Conservation (phyloP, 371 early-diverging fungal genomes). For the Apophysomyces sp. region DNA sequence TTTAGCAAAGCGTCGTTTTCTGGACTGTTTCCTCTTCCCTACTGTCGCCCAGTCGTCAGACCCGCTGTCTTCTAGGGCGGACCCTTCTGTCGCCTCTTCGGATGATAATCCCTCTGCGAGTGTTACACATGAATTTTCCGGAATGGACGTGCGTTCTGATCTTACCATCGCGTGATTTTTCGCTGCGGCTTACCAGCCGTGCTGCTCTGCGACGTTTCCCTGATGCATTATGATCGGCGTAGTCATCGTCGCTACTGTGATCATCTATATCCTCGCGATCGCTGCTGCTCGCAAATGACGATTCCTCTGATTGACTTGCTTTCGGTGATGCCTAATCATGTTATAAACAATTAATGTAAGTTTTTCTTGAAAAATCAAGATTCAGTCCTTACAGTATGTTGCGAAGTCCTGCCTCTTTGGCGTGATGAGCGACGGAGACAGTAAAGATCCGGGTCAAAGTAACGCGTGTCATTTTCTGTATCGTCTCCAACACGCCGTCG, state of each 20-base stretch:
- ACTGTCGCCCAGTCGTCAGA: constrained; percentile 10
- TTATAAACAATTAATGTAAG: not conserved
- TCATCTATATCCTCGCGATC: constrained; percentile 10
- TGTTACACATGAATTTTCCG: not conserved
- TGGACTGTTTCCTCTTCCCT: constrained; percentile 2
- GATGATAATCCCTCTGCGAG: not conserved
- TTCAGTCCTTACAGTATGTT: constrained; percentile 6
- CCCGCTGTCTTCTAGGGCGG: constrained; percentile 11
- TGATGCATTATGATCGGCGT: constrained; percentile 4
- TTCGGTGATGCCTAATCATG: not conserved
- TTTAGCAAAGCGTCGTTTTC: not conserved
- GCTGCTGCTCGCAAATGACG: not conserved
- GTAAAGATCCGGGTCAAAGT: constrained; percentile 36
- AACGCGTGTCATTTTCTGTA: constrained; percentile 6
- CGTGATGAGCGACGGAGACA: constrained; percentile 33
- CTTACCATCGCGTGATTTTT: constrained; percentile 4
- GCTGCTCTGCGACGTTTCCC: not conserved
- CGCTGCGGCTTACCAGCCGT: not conserved
- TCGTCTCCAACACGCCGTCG: constrained; percentile 3
- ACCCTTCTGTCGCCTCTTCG: constrained; percentile 1
- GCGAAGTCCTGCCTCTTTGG: constrained; percentile 2
- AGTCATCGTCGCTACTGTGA: constrained; percentile 23
- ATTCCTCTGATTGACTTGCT: not conserved
- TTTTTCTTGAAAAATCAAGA: not conserved
- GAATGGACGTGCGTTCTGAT: too few species aligned